Base-by-base conservation (phyloP, 345 rosid species). In the Conringia planisiliqua region DNA sequence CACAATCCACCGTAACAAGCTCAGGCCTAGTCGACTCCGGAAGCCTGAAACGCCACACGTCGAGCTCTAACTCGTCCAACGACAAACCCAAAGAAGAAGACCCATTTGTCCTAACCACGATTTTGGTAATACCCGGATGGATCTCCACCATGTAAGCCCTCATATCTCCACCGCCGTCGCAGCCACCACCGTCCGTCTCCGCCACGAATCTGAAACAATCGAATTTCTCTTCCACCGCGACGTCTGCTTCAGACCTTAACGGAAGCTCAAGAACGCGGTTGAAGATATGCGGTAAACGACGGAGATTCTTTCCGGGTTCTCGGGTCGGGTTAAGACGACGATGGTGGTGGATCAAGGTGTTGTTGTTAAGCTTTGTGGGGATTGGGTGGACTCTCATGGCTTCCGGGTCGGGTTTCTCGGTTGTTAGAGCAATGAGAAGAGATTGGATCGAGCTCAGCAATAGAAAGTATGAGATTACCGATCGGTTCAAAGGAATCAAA, bases 251-350 rank as follows among this genome's bases (percentile, higher is more conserved):
- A 8, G 98, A 87, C 78, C 94, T 79, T 73, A 95, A 89, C 11
- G 99, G 99, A 0, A 92, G 92, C 85, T 95, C 97, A 17, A 95
- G 81, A 38, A 90, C 91, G 64, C 98, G 91, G 84, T 82, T 83
- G 82, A 92, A 92, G 74, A 95, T 88, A 75, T 95, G 99, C 51
- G 98, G 99, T n/a, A 95, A 83, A 71, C 96, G 79, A 64, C 92
- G 84, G 50, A 95, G 98, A 75, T 84, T 95, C 88, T 95, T 95
- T 43, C 87, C 85, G 55, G 86, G 81, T 68, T 74, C 71, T 72
- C 87, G 79, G 11, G 80, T 35, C 56, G 76, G 86, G 76, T 80
- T 85, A 50, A 71, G 14, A 54, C 69, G 14, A 89, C 57, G 76
- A 81, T 79, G 79, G 13, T 78, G 73, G 11, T 78, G 81, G 68